Evolutionary conservation across 2,329 filamentous ascomycete species (phyloP).

Genomic region (Aspergillus ruber): DNA sequence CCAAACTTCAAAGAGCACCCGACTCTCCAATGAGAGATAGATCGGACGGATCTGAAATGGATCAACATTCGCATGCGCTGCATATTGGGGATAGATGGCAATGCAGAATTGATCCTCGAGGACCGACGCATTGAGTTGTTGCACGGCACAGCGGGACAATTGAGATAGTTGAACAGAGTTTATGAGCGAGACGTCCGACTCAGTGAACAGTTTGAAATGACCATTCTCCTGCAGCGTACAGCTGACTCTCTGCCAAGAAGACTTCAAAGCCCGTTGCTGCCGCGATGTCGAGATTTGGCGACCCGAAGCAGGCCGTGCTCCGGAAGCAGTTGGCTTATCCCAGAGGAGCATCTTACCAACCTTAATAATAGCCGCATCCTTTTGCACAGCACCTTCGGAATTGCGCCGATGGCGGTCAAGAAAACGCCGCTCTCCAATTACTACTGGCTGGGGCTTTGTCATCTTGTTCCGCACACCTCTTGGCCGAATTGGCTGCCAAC

Average conservation of each 20-base stretch:
- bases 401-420: constrained; percentile 37
- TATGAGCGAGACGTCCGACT: constrained; percentile 73
- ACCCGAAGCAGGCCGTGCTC: constrained; percentile 26
- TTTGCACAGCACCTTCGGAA: constrained; percentile 48
- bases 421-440: constrained; percentile 38
- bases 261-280: constrained; percentile 51
- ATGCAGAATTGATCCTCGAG: constrained; percentile 91
- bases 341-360: constrained; percentile 85
- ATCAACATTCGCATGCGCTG: constrained; percentile 59
- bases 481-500: constrained; percentile 47
- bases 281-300: constrained; percentile 48
- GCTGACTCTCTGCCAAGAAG: constrained; percentile 81
- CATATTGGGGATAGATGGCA: constrained; percentile 90
- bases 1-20: constrained; percentile 95
- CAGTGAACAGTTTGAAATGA: constrained; percentile 82
- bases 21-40: constrained; percentile 78
- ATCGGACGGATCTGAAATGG: constrained; percentile 78
- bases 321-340: constrained; percentile 63
- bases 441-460: constrained; percentile 42
- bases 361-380: constrained; percentile 83
- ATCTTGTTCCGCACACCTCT: constrained; percentile 47
- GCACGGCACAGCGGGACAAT: constrained; percentile 81
- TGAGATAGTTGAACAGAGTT: constrained; percentile 82
- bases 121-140: constrained; percentile 83
- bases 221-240: constrained; percentile 94